Conservation (phyloP, 1,284 basidiomycete species). For the Boletus austroedulis region DNA sequence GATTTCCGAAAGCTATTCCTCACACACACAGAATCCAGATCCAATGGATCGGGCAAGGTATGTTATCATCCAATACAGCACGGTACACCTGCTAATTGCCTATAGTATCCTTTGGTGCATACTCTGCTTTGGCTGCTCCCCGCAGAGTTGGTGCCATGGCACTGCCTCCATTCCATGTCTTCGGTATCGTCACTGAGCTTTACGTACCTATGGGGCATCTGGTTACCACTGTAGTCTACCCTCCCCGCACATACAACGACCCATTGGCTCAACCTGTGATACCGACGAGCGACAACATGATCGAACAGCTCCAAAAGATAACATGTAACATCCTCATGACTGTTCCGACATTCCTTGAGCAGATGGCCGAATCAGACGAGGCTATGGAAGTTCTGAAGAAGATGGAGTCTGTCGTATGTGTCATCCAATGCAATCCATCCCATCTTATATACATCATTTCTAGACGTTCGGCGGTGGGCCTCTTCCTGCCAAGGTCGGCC, state of each 20-base stretch:
- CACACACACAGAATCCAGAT: slow-evolving; percentile 26
- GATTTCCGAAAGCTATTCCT: slow-evolving; percentile 37
- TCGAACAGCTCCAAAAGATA: no score
- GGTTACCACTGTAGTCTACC: slow-evolving; percentile 14
- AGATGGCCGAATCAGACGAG: slow-evolving; percentile 13
- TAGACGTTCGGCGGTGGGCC: no score
- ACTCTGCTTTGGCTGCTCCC: slow-evolving; percentile 2
- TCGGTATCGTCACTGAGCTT: slow-evolving; percentile 16
- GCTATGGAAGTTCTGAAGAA: slow-evolving; percentile 12
- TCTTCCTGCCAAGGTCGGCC: no score
- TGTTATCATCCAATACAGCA: background rate
- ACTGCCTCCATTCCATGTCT: slow-evolving; percentile 29
- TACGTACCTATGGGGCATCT: slow-evolving; percentile 18
- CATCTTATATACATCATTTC: no score
- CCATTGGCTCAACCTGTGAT: slow-evolving; percentile 11
- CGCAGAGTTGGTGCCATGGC: slow-evolving; percentile 26
- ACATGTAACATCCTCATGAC: slow-evolving; percentile 15
- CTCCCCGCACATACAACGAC: slow-evolving; percentile 9
- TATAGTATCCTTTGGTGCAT: slow-evolving; percentile 7
- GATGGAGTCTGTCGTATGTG: slow-evolving; percentile 19
- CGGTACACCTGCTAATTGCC: background rate
- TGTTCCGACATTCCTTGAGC: slow-evolving; percentile 27
- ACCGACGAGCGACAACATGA: slow-evolving; percentile 14
- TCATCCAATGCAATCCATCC: no score
- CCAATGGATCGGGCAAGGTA: slow-evolving; percentile 32